A percentile compares a stretch with the other conserved stretches of the same genome.
Conservation (phyloP, 169 alveolate genomes). For the Plasmodium vinckei region DNA sequence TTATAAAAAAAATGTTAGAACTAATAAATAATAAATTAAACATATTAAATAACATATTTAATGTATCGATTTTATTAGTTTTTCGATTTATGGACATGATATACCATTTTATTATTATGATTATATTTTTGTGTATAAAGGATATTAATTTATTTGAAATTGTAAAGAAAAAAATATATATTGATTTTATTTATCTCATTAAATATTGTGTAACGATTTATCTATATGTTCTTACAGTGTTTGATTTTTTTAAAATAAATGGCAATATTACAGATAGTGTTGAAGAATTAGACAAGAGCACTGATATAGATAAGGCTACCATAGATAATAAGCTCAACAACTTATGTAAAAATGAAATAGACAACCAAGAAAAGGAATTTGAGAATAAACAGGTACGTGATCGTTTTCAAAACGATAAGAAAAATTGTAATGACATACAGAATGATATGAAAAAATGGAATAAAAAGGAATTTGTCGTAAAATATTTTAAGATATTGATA, state of each 20-base stretch:
- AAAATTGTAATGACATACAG: background rate
- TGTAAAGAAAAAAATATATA: constrained; percentile 21
- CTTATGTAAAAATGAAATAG: too few species aligned
- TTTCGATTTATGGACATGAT: constrained; percentile 21
- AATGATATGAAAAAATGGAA: constrained; percentile 7
- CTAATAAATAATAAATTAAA: constrained; percentile 33
- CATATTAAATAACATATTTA: background rate
- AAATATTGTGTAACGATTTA: constrained; percentile 28
- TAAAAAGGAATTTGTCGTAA: constrained; percentile 16
- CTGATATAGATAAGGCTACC: too few species aligned
- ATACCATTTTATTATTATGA: constrained; percentile 24
- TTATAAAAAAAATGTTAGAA: constrained; percentile 22
- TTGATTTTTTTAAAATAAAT: constrained; percentile 33
- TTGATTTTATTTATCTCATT: constrained; percentile 5
- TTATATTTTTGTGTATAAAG: constrained; percentile 28
- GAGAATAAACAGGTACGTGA: background rate
- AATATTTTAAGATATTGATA: constrained; percentile 34
- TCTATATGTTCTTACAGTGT: background rate
- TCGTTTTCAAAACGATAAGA: background rate
- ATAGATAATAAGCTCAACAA: too few species aligned
- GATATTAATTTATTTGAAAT: constrained; percentile 8
- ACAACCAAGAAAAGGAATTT: background rate
- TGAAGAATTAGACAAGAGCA: background rate
- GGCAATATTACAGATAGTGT: background rate
- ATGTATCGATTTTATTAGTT: background rate